These are phyloP conservation scores for Monosporascus sp. DNA, from an alignment of 2,329 filamentous ascomycete genomes.

Conservation along the genomic window DNA sequence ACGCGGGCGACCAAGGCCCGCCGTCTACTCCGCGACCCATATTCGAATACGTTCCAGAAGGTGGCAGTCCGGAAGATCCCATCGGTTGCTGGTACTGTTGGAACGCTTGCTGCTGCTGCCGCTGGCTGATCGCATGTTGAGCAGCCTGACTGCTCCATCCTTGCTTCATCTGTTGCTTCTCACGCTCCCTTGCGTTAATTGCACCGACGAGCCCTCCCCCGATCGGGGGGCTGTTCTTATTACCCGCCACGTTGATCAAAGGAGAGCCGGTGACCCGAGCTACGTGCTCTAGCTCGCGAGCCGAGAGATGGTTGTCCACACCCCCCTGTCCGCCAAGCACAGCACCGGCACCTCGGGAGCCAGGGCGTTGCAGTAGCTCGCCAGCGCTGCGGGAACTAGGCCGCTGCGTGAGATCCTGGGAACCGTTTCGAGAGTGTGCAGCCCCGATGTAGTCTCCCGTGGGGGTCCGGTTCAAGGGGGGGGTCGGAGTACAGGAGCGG, in stretches of 20 bases:
- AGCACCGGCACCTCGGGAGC: conserved; percentile 48
- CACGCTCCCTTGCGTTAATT: conserved; percentile 74
- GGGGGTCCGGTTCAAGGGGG: conserved; percentile 34
- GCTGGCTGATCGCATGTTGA: conserved; percentile 65
- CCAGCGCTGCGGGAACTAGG: conserved; percentile 56
- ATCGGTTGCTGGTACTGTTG: conserved; percentile 28
- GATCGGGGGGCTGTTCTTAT: conserved; percentile 42
- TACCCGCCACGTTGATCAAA: conserved; percentile 61
- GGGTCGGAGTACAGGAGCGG: conserved; percentile 36
- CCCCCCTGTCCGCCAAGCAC: conserved; percentile 38
- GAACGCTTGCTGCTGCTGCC: conserved; percentile 49
- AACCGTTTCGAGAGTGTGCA: conserved; percentile 41
- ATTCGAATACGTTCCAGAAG: conserved; percentile 28
- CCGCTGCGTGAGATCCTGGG: conserved; percentile 35
- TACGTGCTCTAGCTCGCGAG: conserved; percentile 84
- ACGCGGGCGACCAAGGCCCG: conserved; percentile 20
- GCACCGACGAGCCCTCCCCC: conserved; percentile 67
- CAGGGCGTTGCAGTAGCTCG: conserved; percentile 36
- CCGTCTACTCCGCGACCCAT: conserved; percentile 15
- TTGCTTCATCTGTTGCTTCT: conserved; percentile 65
- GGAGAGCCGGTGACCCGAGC: conserved; percentile 74
- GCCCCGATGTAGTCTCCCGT: conserved; percentile 34
- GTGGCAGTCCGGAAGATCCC: conserved; percentile 17
- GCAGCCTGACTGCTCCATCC: conserved; percentile 65
- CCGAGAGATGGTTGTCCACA: conserved; percentile 63